Conservation (phyloP, 2,329 filamentous ascomycete species). For the Clonostachys rosea region DNA sequence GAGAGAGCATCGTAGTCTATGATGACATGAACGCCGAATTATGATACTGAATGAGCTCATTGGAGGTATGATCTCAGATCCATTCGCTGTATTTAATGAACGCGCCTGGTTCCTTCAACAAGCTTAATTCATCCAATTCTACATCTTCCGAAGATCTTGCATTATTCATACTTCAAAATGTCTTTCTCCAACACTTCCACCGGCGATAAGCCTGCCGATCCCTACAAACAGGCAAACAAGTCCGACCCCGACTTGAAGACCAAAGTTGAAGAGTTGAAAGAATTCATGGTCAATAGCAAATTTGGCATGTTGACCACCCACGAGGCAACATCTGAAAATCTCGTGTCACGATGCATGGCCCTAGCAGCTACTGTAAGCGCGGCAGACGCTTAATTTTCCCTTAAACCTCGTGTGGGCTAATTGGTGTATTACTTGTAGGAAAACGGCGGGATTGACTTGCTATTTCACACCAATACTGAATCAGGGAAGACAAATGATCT, state of each 20-base stretch:
- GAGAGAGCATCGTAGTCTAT: too few relatives aligned
- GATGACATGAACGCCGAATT: too few relatives aligned
- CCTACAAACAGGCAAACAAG: constrained; percentile 74
- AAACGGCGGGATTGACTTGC: constrained; percentile 70
- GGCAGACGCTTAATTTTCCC: background rate
- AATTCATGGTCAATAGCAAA: constrained; percentile 70
- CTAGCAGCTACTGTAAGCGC: constrained; percentile 67
- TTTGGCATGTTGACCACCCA: constrained; percentile 88
- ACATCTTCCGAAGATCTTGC: too few relatives aligned
- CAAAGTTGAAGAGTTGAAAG: constrained; percentile 70
- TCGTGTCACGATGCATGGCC: constrained; percentile 84
- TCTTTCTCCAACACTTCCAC: constrained; percentile 50
- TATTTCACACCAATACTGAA: constrained; percentile 91
- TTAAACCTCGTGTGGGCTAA: background rate
- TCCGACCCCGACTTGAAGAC: constrained; percentile 59
- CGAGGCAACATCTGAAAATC: constrained; percentile 55
- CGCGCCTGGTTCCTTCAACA: too few relatives aligned
- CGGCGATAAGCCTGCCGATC: constrained; percentile 63
- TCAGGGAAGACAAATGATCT: constrained; percentile 85
- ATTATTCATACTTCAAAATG: constrained; percentile 22
- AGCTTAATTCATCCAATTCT: too few relatives aligned
- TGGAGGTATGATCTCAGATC: too few relatives aligned
- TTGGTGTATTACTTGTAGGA: constrained; percentile 46
- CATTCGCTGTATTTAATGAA: too few relatives aligned
- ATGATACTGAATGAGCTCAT: too few relatives aligned